These are phyloP conservation scores for Wickerhamiella infanticola DNA, from an alignment of 1,139 yeast genomes.

Conservation along the genomic window DNA sequence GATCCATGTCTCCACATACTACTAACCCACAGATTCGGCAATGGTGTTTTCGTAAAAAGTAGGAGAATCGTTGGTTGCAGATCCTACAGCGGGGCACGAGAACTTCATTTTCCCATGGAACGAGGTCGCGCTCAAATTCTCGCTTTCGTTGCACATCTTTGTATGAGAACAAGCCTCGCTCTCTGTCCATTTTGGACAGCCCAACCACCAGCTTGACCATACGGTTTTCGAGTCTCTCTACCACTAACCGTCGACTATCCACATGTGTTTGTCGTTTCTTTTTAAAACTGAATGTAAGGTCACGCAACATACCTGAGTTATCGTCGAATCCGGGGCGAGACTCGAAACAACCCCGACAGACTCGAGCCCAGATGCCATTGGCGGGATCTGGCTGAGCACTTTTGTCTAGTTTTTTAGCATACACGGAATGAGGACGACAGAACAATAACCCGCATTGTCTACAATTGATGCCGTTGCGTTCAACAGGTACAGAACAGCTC, in stretches of 20 bases:
- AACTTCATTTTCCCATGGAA: conserved; percentile 54
- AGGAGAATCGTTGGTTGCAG: conserved; percentile 43
- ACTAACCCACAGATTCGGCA: conserved; percentile 73
- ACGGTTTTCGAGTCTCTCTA: conserved; percentile 48
- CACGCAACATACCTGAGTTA: conserved; percentile 27
- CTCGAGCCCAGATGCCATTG: conserved; percentile 51
- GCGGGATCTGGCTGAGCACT: conserved; percentile 33
- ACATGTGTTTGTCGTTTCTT: conserved; percentile 28
- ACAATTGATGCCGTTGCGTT: conserved; percentile 22
- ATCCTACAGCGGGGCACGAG: conserved; percentile 41
- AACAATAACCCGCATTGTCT: conserved; percentile 51
- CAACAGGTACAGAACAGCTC: conserved; percentile 16
- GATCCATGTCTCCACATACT: conserved; percentile 54
- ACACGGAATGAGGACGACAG: conserved; percentile 51
- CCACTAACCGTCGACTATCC: conserved; percentile 31
- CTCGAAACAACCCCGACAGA: conserved; percentile 49
- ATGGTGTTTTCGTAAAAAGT: conserved; percentile 65
- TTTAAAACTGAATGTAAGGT: conserved; percentile 34
- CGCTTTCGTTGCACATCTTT: conserved; percentile 16
- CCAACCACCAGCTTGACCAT: conserved; percentile 33
- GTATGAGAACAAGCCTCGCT: conserved; percentile 13
- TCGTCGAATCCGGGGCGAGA: conserved; percentile 40
- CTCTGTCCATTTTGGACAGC: conserved; percentile 11
- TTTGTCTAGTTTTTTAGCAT: conserved; percentile 32
- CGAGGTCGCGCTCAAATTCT: conserved; percentile 38